A percentile compares a stretch with the other conserved stretches of the same genome.
Conservation (phyloP, 805 yeast species). For the Candida insectorum region DNA sequence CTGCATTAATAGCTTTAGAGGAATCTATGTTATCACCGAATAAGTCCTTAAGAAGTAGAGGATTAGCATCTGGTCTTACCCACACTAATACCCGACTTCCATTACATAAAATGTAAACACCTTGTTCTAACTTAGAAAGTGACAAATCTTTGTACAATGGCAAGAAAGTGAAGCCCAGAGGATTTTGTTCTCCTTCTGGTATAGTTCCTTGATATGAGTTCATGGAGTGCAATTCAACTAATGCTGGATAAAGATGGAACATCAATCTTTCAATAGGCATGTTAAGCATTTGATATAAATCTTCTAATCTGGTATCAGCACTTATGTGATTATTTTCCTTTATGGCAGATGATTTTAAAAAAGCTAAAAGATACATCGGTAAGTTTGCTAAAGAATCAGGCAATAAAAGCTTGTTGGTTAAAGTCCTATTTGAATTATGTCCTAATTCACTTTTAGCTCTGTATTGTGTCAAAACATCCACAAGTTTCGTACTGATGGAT, state of each 20-base stretch:
- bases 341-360: slow-evolving; percentile 66
- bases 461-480: slow-evolving; percentile 48
- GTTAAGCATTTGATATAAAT: slow-evolving; percentile 47
- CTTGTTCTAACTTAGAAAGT: slow-evolving; percentile 51
- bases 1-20: slow-evolving; percentile 45
- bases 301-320: slow-evolving; percentile 64
- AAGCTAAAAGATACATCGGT: slow-evolving; percentile 62
- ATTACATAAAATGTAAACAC: slow-evolving; percentile 75
- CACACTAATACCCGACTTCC: slow-evolving; percentile 59
- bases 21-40: slow-evolving; percentile 56
- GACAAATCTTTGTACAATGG: slow-evolving; percentile 50
- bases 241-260: slow-evolving; percentile 73
- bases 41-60: slow-evolving; percentile 65
- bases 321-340: slow-evolving; percentile 44
- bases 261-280: slow-evolving; percentile 56
- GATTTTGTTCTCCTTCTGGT: slow-evolving; percentile 30
- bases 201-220: slow-evolving; percentile 49
- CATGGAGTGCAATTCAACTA: slow-evolving; percentile 68
- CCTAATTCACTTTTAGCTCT: slow-evolving; percentile 43
- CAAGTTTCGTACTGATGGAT: slow-evolving; percentile 37
- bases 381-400: slow-evolving; percentile 78
- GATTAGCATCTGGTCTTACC: slow-evolving; percentile 68
- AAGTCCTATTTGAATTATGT: slow-evolving; percentile 31
- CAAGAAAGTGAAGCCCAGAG: slow-evolving; percentile 40
- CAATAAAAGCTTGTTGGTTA: slow-evolving; percentile 63